Conservation (phyloP, 345 rosid species). For the Eucalyptus coolabah region DNA sequence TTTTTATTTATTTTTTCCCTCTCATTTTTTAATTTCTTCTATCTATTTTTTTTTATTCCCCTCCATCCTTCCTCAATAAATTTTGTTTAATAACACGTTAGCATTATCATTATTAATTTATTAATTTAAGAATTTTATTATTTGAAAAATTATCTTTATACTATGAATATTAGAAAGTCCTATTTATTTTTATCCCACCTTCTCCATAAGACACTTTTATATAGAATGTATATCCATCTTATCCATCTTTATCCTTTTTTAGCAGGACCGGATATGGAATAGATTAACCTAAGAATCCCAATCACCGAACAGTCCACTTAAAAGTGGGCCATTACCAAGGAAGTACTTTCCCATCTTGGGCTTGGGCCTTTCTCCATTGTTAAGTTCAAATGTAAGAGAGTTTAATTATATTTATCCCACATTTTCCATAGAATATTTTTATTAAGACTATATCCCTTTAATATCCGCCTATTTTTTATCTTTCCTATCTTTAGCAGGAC, state of each 20-base stretch:
- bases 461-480: too few species aligned
- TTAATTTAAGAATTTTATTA: too few species aligned
- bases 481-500: too few species aligned
- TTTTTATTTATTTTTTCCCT: neutral
- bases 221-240: too few species aligned
- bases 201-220: too few species aligned
- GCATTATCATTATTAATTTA: neutral
- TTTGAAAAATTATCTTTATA: too few species aligned
- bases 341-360: neutral
- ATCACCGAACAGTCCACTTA: neutral
- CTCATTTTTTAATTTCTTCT: too few species aligned
- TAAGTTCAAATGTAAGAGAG: too few species aligned
- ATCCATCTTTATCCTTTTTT: neutral
- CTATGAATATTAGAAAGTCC: neutral
- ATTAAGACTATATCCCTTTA: too few species aligned
- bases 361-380: neutral
- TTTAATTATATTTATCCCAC: too few species aligned
- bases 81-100: neutral
- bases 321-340: neutral
- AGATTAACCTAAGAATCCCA: neutral
- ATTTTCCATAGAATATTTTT: too few species aligned
- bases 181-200: too few species aligned
- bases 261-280: accelerated
- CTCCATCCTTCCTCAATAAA: neutral
- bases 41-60: neutral